These are phyloP conservation scores for Citrus cavaleriei DNA, from an alignment of 345 rosid species.

Conservation along the genomic window DNA sequence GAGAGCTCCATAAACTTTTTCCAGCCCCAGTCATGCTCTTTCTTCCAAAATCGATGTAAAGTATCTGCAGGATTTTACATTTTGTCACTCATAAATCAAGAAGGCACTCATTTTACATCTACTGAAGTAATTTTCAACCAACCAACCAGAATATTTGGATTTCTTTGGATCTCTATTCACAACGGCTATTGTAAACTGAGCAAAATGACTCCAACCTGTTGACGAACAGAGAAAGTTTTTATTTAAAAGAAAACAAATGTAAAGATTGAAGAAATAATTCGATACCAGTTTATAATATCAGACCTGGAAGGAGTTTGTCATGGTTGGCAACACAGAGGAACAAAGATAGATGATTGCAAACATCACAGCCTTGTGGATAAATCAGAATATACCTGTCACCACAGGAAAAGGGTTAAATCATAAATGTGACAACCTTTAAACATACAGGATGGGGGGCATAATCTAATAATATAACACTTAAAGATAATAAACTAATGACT, in stretches of 20 bases:
- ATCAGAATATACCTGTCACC: conserved; percentile 78
- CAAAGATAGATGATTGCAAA: conserved; percentile 84
- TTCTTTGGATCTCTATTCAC: conserved; percentile 85
- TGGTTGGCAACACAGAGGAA: conserved; percentile 90
- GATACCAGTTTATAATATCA: conserved; percentile 7
- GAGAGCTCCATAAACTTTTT: conserved; percentile 90
- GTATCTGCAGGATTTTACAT: conserved; percentile 54
- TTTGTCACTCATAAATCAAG: conserved; percentile 22
- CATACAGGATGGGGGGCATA: background rate
- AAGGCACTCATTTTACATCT: background rate
- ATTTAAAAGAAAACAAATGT: background rate
- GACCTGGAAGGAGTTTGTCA: conserved; percentile 96
- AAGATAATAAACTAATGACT: background rate
- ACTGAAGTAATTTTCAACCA: conserved; percentile 13
- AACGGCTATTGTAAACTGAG: conserved; percentile 92
- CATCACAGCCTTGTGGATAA: conserved; percentile 92
- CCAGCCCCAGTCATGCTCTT: conserved; percentile 99
- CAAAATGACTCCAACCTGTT: conserved; percentile 97
- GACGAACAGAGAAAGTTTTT: conserved; percentile 8
- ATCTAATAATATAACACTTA: background rate
- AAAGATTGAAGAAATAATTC: background rate
- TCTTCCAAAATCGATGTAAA: conserved; percentile 83
- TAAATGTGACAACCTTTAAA: conserved; percentile 4
- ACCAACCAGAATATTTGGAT: conserved; percentile 83
- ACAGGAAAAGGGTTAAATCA: conserved; percentile 8